phyloP scores from a whole-genome alignment of 352 stramenopile genomes.

The Pythium chondricola region DNA sequence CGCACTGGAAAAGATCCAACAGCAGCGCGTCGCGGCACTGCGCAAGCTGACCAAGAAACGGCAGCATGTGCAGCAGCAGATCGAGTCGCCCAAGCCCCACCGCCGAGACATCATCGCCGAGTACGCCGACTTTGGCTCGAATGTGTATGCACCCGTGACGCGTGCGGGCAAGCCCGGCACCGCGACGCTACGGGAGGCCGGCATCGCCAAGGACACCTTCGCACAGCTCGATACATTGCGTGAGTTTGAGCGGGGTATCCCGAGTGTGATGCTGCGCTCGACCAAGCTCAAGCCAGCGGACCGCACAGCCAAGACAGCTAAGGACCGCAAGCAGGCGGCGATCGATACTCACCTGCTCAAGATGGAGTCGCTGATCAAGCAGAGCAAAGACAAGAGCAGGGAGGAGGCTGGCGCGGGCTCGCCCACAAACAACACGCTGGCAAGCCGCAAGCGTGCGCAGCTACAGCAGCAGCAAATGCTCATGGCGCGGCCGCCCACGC shows the following conservation, averaged over 20 bases:
- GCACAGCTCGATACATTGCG: conserved; percentile 44
- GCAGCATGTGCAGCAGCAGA: conserved; percentile 44
- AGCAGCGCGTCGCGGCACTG: conserved; percentile 83
- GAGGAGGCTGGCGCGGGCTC: background rate
- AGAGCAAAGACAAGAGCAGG: conserved; percentile 30
- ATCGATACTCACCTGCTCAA: conserved; percentile 80
- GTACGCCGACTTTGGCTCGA: conserved; percentile 79
- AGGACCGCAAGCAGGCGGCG: conserved; percentile 68
- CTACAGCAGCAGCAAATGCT: conserved; percentile 39
- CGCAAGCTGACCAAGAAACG: conserved; percentile 88
- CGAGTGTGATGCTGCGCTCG: conserved; percentile 41
- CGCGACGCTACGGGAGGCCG: conserved; percentile 40
- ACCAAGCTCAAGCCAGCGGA: conserved; percentile 41
- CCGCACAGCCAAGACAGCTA: conserved; percentile 55
- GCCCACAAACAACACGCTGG: background rate
- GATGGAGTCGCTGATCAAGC: conserved; percentile 84
- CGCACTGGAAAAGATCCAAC: conserved; percentile 70
- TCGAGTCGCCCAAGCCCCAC: conserved; percentile 26
- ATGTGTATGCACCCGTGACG: conserved; percentile 79
- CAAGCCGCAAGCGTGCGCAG: conserved; percentile 22
- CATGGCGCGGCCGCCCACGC: conserved; percentile 71
- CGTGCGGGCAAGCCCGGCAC: conserved; percentile 54
- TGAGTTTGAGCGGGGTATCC: conserved; percentile 60
- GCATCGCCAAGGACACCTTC: conserved; percentile 49
- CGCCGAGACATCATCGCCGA: conserved; percentile 87